Evolutionary conservation across 257 asterid species (phyloP), one percentile per base, ranked within the genome.

Genomic region (Catharanthus roseus): DNA sequence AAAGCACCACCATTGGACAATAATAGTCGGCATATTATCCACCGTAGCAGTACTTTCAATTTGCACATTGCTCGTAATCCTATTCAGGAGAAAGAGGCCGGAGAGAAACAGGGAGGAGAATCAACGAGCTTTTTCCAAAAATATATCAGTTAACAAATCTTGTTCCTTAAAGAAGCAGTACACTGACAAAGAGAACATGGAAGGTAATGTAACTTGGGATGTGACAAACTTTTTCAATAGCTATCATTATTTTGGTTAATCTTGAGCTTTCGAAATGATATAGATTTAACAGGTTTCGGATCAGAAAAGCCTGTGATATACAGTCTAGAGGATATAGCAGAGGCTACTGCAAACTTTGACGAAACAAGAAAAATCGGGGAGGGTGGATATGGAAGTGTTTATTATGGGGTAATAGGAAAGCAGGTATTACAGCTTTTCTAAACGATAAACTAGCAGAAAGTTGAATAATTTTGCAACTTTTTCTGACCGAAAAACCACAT

Each of bases 331-430:
- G 91, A 86, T 87, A 79, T 91, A 26, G 87, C 79, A 68, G 90
- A 85, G 79, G 96, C 97, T 42, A 91, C 97, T 19, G 50, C 41
- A 7, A 64, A 88, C 74, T 91, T 87, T 54, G 90, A 91, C 42
- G 96, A 86, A 64, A 53, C 89, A 10, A 85, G 88, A 67, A 85
- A 82, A 79, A 85, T 91, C 21, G 97, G 97, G 24, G 83, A 71
- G 77, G 97, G 96, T 31, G 97, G 97, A 24, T 91, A 87, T 80
- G 97, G 96, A 74, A 86, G 88, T 75, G 96, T 91, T 8, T 91
- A 82, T 70, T 82, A 77, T 75, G 96, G 97, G 24, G 77, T 63
- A 45, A 64, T 86, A 1, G 87, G 80, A 61, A 87, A 84, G 72
- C 81, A 87, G 92, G 97, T 89, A 76, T 13, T 24, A 63, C 39